Evolutionary conservation across 257 asterid species (phyloP).

Genomic region (Solanum raphanifolium): DNA sequence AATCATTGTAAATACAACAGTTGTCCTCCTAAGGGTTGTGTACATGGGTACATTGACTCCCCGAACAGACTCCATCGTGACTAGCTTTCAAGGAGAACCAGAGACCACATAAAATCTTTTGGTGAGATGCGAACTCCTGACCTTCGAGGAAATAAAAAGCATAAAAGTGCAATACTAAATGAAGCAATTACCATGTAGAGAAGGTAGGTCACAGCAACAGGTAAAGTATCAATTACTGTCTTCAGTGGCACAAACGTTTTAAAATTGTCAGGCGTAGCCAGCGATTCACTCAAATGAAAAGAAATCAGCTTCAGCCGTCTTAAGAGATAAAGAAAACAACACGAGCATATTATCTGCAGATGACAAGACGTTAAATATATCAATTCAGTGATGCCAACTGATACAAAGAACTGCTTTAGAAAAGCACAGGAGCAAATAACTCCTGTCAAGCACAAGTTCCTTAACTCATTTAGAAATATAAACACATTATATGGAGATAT

Average conservation of each 20-base stretch:
- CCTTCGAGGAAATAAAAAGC: background rate
- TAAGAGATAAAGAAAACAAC: slow-evolving; percentile 56
- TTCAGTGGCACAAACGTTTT: slow-evolving; percentile 39
- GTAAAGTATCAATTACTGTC: slow-evolving; percentile 50
- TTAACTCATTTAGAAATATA: background rate
- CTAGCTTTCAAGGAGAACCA: slow-evolving; percentile 61
- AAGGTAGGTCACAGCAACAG: slow-evolving; percentile 65
- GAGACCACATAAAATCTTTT: slow-evolving; percentile 5
- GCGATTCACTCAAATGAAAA: slow-evolving; percentile 43
- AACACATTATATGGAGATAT: background rate
- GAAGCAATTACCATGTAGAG: slow-evolving; percentile 67
- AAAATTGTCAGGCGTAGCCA: slow-evolving; percentile 28
- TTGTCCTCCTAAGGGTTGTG: slow-evolving; percentile 89
- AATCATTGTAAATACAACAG: slow-evolving; percentile 82
- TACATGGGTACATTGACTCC: slow-evolving; percentile 97
- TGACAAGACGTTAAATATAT: slow-evolving; percentile 4
- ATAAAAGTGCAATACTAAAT: slow-evolving; percentile 5
- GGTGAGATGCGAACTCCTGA: slow-evolving; percentile 3
- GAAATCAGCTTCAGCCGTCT: slow-evolving; percentile 58
- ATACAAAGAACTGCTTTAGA: background rate
- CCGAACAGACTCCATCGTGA: slow-evolving; percentile 85
- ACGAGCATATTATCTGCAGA: slow-evolving; percentile 69
- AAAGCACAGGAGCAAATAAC: background rate
- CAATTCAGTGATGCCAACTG: background rate
- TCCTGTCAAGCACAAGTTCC: background rate